Base-by-base conservation (phyloP, 2,329 filamentous ascomycete species). In the Xylaria sp. region DNA sequence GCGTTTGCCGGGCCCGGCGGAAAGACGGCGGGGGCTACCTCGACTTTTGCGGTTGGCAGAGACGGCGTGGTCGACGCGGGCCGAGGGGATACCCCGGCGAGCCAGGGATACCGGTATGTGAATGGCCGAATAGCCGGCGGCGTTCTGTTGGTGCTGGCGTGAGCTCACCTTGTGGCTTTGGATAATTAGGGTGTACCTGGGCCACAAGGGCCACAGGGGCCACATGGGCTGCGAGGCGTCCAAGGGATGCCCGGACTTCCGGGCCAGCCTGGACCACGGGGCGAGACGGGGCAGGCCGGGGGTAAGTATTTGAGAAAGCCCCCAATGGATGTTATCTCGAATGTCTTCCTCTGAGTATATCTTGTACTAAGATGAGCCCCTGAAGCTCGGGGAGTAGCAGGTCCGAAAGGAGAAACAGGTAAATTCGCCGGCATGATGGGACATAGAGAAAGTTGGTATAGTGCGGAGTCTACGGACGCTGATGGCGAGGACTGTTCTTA, bases 271-370 rank as follows among this genome's bases (percentile, higher is more conserved):
- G 59, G 70, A 57, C 23, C 47, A 5, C 47, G 21, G 40, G 69
- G 69, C 1, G 44, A 35, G 1, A 44, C 13, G 3, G 67, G 67
- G 5, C 53, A 42, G 2, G 25, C 35, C 1, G 69, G 69, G 32
- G 50, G 68, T 70, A 57, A 59, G 66, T 61, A 5, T n/a, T 32
- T 44, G 12, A 29, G 27, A 37, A 29, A 23, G 1, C 21, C 25
- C 13, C 2, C 40, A 13, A 35, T 27, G 5, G n/a, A 40, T 6
- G 3, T 53, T 1, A 51, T 98, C 8, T 9, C 18, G 16, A 25
- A 21, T 9, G 2, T 2, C 23, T 6, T 9, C 25, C 9, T 37
- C 6, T 25, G 5, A 16, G 29, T 23, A 40, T 35, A 13, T 12
- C 13, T 2, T 18, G 23, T 32, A 51, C 42, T 69, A 37, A 69